phyloP scores from a whole-genome alignment of 208 protist species.

The Wallacemonas collosoma region DNA sequence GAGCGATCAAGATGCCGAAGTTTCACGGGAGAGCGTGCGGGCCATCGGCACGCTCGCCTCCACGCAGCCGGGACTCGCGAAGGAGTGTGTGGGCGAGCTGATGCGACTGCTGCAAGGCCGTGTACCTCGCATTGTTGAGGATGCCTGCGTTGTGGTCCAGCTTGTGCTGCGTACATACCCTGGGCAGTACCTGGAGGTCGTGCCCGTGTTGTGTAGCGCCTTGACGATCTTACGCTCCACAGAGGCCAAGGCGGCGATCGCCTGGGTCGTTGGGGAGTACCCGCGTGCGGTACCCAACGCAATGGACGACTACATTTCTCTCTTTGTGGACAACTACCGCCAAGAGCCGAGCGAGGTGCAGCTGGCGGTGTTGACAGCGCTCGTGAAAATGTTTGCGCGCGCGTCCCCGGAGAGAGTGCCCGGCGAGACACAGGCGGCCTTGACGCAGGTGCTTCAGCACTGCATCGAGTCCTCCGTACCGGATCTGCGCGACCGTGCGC shows the following conservation, averaged over 20 bases:
- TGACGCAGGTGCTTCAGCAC: constrained; percentile 84
- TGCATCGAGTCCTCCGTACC: constrained; percentile 92
- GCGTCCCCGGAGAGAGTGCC: constrained; percentile 25
- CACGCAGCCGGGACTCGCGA: constrained; percentile 92
- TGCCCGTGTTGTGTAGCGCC: constrained; percentile 94
- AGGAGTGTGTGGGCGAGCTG: constrained; percentile 94
- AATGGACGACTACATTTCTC: constrained; percentile 88
- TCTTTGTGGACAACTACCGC: constrained; percentile 95
- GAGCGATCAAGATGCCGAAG: constrained; percentile 96
- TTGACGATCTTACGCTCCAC: constrained; percentile 95
- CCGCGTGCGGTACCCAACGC: constrained; percentile 94
- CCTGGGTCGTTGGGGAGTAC: constrained; percentile 99
- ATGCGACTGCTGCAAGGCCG: constrained; percentile 95
- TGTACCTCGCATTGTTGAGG: constrained; percentile 97
- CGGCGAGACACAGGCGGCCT: constrained; percentile 54
- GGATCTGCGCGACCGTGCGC: constrained; percentile 98
- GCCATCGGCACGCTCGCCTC: constrained; percentile 96
- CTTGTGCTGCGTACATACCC: constrained; percentile 98
- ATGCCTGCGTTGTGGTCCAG: constrained; percentile 97
- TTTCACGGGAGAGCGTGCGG: constrained; percentile 95
- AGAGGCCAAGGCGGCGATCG: constrained; percentile 96
- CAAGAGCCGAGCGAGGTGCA: constrained; percentile 95
- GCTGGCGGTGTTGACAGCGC: constrained; percentile 95
- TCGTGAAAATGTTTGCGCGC: constrained; percentile 97
- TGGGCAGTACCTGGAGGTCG: constrained; percentile 91